Evolutionary conservation across 2,329 filamentous ascomycete genomes (phyloP), one percentile per base, ranked within the genome.

Genomic region (Verticillium zaregamsianum): DNA sequence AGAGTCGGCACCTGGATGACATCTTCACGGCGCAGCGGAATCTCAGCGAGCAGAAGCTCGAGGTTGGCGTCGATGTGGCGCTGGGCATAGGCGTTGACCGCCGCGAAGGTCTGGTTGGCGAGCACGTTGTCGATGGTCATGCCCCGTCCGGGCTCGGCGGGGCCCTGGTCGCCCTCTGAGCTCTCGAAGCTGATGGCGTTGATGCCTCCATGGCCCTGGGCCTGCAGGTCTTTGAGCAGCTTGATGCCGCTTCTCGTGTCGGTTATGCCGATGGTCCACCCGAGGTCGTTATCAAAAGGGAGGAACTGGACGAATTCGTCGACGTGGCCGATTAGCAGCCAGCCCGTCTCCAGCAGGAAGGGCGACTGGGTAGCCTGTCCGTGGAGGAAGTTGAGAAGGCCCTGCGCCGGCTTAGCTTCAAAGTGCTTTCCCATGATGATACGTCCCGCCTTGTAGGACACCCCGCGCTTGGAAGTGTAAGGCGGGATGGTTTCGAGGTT

Each of bases 401-500:
- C 60, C 32, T 71, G 25, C 28, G 55, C 25, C 5, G 32, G 28
- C 23, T 15, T 11, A n/a, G 23, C n/a, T 11, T 35, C 55, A 33
- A 32, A 56, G 28, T 56, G 55, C 55, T 56, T 32, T n/a, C 55
- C 55, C 15, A 31, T 17, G 28, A 56, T 56, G 15, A 56, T 28
- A 32, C 55, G 55, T 12, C 55, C 55, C 14, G 55, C 55, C 28
- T 32, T 32, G 55, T 56, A 56, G 25, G n/a, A n/a, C 3, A 61
- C 55, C 1, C 59, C 61, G 20, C 59, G 39, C 28, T 59, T 58
- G 17, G 59, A 63, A 2, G 15, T 55, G 11, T 64, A 59, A 0
- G 76, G 76, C 5, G 74, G 76, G 32, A 77, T 76, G 0, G 74
- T 74, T 60, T 78, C 76, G 3, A 78, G 55, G 60, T 78, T 78